Evolutionary conservation across 1,284 basidiomycete species (phyloP), one percentile per base, ranked within the genome.

Genomic region (Ustilago bromivora): DNA sequence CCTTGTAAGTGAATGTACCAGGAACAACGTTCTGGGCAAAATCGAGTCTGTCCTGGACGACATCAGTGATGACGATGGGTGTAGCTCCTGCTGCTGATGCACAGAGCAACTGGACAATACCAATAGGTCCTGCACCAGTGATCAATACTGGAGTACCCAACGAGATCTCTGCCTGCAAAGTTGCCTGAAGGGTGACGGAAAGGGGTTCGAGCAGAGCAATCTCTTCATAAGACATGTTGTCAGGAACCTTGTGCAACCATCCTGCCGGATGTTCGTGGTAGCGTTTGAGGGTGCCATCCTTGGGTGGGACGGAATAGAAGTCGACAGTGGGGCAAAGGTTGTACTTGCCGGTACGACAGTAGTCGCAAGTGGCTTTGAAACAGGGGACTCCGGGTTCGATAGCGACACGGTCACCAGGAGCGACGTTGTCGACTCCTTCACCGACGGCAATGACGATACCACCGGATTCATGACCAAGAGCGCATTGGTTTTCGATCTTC

Each of bases 51-150:
- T 87, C 87, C 49, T 84, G 81, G 49, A 88, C 84, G 19, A 90
- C 85, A 80, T 90, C 89, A 61, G 89, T 89, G 61, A 88, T 86
- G 61, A 89, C 88, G 73, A 90, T 89, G 5, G 89, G 89, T 15
- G 86, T 86, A 58, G 88, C 89, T 1, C 89, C 89, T 3, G 89
- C 88, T 10, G 89, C 89, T 38, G 85, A 86, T 11, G 87, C 87
- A 6, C 88, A 88, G 35, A 89, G 86, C 3, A 90, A 86, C 28
- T 88, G 88, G 51, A 90, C 87, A 53, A 89, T 86, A 17, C 89
- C 89, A 66, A 89, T 89, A 6, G 89, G 88, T 17, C 89, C 89
- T 23, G 46, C 71, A 34, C 68, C 64, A 2, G 63, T 78, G 65
- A 73, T 82, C 46, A 82, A 71, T 15, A 79, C 76, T 0, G 80